Conservation (phyloP, 2,329 filamentous ascomycete genomes). For the Magnaporthales sp. region DNA sequence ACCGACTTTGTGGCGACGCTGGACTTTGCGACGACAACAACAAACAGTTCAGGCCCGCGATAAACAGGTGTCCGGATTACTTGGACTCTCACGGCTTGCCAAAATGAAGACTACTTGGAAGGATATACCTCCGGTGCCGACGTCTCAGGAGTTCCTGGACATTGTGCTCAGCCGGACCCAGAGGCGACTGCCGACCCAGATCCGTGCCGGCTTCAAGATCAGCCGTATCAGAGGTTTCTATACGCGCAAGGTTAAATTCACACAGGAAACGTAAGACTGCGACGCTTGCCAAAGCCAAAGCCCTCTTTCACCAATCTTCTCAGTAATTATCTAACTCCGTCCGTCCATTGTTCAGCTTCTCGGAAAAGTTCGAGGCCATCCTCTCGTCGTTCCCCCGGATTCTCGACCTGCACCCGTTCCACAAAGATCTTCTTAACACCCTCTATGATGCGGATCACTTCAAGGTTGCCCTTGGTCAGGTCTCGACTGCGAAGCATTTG, state of each 20-base stretch:
- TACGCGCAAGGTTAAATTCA: constrained; percentile 97
- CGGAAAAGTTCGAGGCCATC: constrained; percentile 84
- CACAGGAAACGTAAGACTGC: constrained; percentile 61
- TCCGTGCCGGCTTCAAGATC: constrained; percentile 92
- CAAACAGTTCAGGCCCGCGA: not conserved
- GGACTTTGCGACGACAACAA: constrained; percentile 1
- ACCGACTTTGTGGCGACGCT: constrained; percentile 2
- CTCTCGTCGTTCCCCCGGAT: constrained; percentile 89
- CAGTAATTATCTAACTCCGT: not conserved
- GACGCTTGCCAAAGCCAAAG: too few species aligned
- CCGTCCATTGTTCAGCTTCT: constrained; percentile 33
- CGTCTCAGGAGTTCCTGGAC: constrained; percentile 91
- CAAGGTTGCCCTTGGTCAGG: constrained; percentile 88
- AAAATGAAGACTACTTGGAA: constrained; percentile 35
- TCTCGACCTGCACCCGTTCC: constrained; percentile 92
- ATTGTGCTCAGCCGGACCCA: constrained; percentile 93
- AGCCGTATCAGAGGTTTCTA: constrained; percentile 89
- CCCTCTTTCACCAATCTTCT: not conserved
- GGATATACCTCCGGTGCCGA: constrained; percentile 81
- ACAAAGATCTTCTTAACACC: constrained; percentile 80
- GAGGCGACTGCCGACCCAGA: constrained; percentile 79
- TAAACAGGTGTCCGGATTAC: not conserved
- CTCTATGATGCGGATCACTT: constrained; percentile 98
- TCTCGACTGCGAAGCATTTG: constrained; percentile 91
- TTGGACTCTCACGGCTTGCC: not conserved